Percentiles rank a stretch among this genome's conserved stretches.
These are phyloP conservation scores for Physcomitrellopsis africana DNA, from an alignment of 225 moss, liverwort and hornwort genomes.

Conservation along the genomic window DNA sequence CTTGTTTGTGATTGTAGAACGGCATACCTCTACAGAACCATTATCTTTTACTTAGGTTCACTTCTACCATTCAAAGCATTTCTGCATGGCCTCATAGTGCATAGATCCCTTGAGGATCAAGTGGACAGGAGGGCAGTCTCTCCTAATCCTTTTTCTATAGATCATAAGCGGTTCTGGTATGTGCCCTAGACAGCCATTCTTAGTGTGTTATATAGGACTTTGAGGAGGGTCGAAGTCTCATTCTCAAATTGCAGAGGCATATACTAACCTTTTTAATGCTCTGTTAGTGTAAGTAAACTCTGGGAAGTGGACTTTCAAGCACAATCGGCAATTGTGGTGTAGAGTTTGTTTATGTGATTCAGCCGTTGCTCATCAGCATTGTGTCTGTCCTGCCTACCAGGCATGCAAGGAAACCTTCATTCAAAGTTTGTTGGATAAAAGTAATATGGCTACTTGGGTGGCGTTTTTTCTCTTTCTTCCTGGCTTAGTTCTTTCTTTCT, in stretches of 20 bases:
- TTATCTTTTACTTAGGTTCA: constrained; percentile 11
- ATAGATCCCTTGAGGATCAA: constrained; percentile 17
- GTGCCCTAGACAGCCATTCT: constrained; percentile 17
- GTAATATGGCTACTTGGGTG: too few species aligned
- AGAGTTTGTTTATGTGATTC: neutral
- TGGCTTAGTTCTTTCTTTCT: too few species aligned
- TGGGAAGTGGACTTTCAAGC: constrained; percentile 14
- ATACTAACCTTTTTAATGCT: constrained; percentile 1
- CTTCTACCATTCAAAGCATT: constrained; percentile 14
- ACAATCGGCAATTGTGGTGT: constrained; percentile 5
- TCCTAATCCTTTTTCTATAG: constrained; percentile 23
- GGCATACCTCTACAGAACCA: constrained; percentile 15
- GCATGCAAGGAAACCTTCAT: neutral
- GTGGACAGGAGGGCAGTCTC: constrained; percentile 24
- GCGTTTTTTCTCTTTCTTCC: too few species aligned
- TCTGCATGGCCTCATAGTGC: constrained; percentile 26
- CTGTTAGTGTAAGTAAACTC: neutral
- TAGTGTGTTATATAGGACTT: constrained; percentile 28
- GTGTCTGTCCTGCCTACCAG: neutral
- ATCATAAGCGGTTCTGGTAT: constrained; percentile 10
- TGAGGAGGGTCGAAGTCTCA: constrained; percentile 6
- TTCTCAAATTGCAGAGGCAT: constrained; percentile 17
- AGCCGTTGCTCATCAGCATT: neutral
- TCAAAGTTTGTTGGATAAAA: neutral
- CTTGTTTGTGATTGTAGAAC: constrained; percentile 24